Conservation (phyloP, 164 flowering plant genomes). For the Paratinospora sagittata region DNA sequence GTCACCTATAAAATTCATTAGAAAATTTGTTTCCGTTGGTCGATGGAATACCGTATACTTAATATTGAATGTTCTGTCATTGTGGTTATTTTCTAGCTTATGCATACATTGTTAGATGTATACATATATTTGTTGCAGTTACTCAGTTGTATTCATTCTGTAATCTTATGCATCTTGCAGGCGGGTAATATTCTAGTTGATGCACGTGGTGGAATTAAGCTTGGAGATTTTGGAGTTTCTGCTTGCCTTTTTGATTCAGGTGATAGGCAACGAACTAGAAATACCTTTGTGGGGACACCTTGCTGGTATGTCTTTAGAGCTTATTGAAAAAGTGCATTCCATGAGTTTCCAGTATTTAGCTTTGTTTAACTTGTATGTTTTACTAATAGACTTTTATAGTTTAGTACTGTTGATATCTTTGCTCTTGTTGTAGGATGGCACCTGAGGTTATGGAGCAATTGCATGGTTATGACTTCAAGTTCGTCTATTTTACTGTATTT, state of each 20-base stretch:
- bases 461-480: slow-evolving; percentile 96
- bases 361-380: not conserved
- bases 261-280: slow-evolving; percentile 78
- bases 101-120: too few species aligned
- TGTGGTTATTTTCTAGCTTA: too few species aligned
- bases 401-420: not conserved
- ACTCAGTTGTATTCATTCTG: not conserved
- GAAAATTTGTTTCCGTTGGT: not conserved
- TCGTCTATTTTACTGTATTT: slow-evolving; percentile 14
- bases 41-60: too few species aligned
- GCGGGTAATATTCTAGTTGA: slow-evolving; percentile 87
- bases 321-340: too few species aligned
- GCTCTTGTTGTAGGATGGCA: slow-evolving; percentile 77
- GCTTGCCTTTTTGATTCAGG: slow-evolving; percentile 94
- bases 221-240: slow-evolving; percentile 97
- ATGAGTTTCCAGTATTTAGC: too few species aligned
- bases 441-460: slow-evolving; percentile 98
- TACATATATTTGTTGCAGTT: too few species aligned
- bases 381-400: not conserved
- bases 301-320: slow-evolving; percentile 60
- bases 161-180: slow-evolving; percentile 31
- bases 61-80: too few species aligned
- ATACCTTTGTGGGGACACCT: slow-evolving; percentile 97
- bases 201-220: slow-evolving; percentile 59
- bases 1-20: not conserved